These are phyloP conservation scores for Somion occarium DNA, from an alignment of 1,284 basidiomycete genomes.

Conservation along the genomic window DNA sequence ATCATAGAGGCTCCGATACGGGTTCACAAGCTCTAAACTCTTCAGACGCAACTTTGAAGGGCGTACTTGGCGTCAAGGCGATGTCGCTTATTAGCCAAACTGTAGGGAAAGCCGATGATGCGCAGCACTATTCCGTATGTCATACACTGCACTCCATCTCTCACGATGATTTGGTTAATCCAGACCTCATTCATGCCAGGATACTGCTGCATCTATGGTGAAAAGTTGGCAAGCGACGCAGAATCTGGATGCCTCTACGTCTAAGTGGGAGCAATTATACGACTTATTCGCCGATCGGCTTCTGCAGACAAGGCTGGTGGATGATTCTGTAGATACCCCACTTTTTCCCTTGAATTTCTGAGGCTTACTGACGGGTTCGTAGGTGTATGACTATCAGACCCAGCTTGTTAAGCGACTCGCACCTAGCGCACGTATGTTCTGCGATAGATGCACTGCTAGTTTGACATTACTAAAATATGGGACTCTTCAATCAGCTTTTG, in stretches of 20 bases:
- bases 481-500: slow-evolving; percentile 5
- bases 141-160: slow-evolving; percentile 2
- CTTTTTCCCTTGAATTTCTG: neutral
- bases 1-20: slow-evolving; percentile 53
- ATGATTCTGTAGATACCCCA: neutral
- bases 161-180: too few relatives aligned
- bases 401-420: slow-evolving; percentile 12
- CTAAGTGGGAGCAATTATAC: slow-evolving; percentile 53
- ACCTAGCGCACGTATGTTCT: neutral
- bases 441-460: neutral
- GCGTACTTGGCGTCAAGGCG: slow-evolving; percentile 9
- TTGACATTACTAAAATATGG: neutral
- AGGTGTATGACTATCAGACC: slow-evolving; percentile 14
- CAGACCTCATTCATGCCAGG: slow-evolving; percentile 25
- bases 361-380: neutral
- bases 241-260: slow-evolving; percentile 25
- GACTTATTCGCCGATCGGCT: slow-evolving; percentile 64
- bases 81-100: slow-evolving; percentile 6
- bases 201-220: slow-evolving; percentile 31
- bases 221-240: slow-evolving; percentile 36
- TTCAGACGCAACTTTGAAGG: slow-evolving; percentile 71
- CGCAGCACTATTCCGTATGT: slow-evolving; percentile 1
- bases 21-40: slow-evolving; percentile 50
- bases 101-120: slow-evolving; percentile 17
- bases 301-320: slow-evolving; percentile 26